Evolutionary conservation across 2,329 filamentous ascomycete genomes (phyloP), one percentile per base, ranked within the genome.

Genomic region (Claviceps sp.): DNA sequence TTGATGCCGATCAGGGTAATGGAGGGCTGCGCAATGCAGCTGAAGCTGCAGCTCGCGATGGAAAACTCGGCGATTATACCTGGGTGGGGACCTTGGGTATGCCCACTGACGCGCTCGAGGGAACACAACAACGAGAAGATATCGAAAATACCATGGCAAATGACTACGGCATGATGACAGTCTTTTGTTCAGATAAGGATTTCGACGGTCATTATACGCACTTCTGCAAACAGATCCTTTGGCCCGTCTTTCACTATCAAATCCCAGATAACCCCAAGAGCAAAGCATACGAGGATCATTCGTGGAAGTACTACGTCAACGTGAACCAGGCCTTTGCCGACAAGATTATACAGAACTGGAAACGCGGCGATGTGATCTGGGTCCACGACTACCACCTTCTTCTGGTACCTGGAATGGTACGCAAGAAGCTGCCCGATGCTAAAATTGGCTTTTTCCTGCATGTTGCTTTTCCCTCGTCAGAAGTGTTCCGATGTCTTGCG

Each of bases 221-320:
- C 68, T 97, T 93, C 65, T 96, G 90, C 82, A 97, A 97, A 72
- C 88, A 91, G 63, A 95, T 97, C 52, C 75, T 97, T 6, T 97
- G 91, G 91, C 91, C 91, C 1, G 90, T 96, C 55, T 95, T 97
- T 68, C 90, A 97, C 69, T 97, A 97, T 67, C 90, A 96, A 68
- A 95, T 97, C 54, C 93, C 91, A 0, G 93, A 97, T 65, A 94
- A 95, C 64, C 91, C 91, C 26, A 95, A 95, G 75, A 96, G 89
- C 79, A 97, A 97, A 67, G 91, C 91, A 0, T 97, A 95, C 66
- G 86, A 95, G 66, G 91, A 97, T 60, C 90, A 97, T 68, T 96
- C 90, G 0, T 97, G 90, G 88, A 79, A 89, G 59, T 95, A 88
- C 72, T 97, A 97, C 62, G 85, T 89, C 63, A 88, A 87, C 51